phyloP scores from a whole-genome alignment of 2,329 filamentous ascomycete genomes.

The Fusarium sp. region DNA sequence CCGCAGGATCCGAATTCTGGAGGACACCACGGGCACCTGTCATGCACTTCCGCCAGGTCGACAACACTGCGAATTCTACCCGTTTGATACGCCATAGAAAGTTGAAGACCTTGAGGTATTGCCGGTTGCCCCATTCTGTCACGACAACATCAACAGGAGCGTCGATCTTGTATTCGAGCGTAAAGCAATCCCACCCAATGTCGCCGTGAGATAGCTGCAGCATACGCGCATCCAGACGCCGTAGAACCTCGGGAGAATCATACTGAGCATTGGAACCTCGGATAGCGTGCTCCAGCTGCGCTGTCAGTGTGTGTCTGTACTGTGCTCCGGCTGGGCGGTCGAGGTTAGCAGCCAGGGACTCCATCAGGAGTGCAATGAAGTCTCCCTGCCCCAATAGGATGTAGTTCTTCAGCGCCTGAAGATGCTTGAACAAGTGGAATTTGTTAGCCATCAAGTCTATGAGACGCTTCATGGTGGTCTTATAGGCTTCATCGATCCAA shows the following conservation, averaged over 20 bases:
- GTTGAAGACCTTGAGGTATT: conserved; percentile 99
- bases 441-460: conserved; percentile 95
- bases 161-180: conserved; percentile 97
- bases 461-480: conserved; percentile 95
- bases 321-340: conserved; percentile 97
- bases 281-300: conserved; percentile 98
- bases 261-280: conserved; percentile 97
- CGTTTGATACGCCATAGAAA: conserved; percentile 98
- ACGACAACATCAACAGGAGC: conserved; percentile 97
- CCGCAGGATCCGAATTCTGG: conserved; percentile 76
- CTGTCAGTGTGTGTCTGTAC: conserved; percentile 95
- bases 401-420: conserved; percentile 93
- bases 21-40: conserved; percentile 94
- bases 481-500: conserved; percentile 97
- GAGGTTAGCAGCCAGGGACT: conserved; percentile 91
- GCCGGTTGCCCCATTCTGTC: conserved; percentile 93
- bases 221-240: conserved; percentile 96
- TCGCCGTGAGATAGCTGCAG: conserved; percentile 95
- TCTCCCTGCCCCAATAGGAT: conserved; percentile 95
- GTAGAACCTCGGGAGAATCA: conserved; percentile 91
- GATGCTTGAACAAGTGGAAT: conserved; percentile 93
- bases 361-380: conserved; percentile 97
- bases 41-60: conserved; percentile 95
- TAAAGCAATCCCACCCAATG: conserved; percentile 99
- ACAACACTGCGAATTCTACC: conserved; percentile 92